phyloP scores from a whole-genome alignment of 176 grass and related monocot species.

The Oryza brachyantha region DNA sequence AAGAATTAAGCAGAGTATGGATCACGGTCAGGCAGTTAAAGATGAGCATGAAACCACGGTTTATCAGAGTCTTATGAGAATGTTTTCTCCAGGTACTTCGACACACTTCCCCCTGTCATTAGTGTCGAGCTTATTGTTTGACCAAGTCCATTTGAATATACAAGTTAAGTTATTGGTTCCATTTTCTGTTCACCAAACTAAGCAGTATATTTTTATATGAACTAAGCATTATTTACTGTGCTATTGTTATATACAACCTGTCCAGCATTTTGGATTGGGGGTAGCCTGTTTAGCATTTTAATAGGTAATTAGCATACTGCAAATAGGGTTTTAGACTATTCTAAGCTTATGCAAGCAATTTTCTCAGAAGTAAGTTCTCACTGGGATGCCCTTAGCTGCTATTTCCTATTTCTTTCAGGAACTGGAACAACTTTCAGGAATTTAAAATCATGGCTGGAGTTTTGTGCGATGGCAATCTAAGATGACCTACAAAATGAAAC shows the following conservation, averaged over 20 bases:
- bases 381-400: neutral
- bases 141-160: neutral
- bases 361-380: neutral
- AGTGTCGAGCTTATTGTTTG: neutral
- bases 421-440: constrained; percentile 5
- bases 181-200: constrained; percentile 4
- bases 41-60: constrained; percentile 28
- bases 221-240: neutral
- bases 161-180: neutral
- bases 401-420: neutral
- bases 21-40: constrained; percentile 6
- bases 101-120: constrained; percentile 6
- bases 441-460: neutral
- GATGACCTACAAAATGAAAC: neutral
- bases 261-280: neutral
- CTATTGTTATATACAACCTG: neutral
- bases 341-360: neutral
- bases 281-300: neutral
- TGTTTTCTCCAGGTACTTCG: constrained; percentile 50
- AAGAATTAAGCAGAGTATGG: constrained; percentile 29
- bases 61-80: neutral
- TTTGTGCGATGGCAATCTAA: neutral
- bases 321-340: neutral
- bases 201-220: neutral
- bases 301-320: neutral